phyloP scores from a whole-genome alignment of 495 filamentous ascomycete species.

The Penicillium ucsense region DNA sequence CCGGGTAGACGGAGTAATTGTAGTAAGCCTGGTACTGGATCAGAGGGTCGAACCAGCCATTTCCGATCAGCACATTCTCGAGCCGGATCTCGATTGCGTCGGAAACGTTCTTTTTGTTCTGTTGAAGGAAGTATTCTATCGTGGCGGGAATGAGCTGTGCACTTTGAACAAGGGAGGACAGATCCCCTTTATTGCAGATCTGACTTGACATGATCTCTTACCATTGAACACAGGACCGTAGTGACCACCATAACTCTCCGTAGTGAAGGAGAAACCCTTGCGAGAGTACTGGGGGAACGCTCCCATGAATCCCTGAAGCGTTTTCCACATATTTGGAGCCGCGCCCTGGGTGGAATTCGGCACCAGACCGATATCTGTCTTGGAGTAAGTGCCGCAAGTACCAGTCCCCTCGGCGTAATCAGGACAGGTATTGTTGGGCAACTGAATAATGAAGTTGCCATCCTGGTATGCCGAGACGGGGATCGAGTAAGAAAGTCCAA shows the following conservation, averaged over 20 bases:
- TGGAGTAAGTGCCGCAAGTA: conserved; percentile 47
- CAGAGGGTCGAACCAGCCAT: conserved; percentile 50
- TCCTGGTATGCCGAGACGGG: conserved; percentile 41
- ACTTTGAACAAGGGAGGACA: too few species aligned
- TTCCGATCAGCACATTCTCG: conserved; percentile 47
- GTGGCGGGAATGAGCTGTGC: too few species aligned
- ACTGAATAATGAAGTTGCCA: conserved; percentile 13
- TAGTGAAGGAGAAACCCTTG: conserved; percentile 48
- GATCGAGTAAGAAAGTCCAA: conserved; percentile 50
- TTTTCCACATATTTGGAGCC: conserved; percentile 50
- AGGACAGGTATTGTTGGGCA: conserved; percentile 43
- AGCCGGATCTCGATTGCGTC: conserved; percentile 41
- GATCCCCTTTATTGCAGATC: neutral
- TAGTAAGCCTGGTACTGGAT: conserved; percentile 56
- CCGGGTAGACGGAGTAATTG: conserved; percentile 46
- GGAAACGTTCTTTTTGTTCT: conserved; percentile 20
- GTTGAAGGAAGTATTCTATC: conserved; percentile 23
- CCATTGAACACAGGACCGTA: conserved; percentile 50
- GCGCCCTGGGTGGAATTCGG: conserved; percentile 44
- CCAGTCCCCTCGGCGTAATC: conserved; percentile 35
- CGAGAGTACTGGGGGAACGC: conserved; percentile 52
- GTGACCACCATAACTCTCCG: conserved; percentile 52
- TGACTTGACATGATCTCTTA: conserved; percentile 17
- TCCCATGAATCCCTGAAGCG: conserved; percentile 54
- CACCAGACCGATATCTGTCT: conserved; percentile 38